Conservation (phyloP, 2,329 filamentous ascomycete genomes). For the Penicillium glabrum region DNA sequence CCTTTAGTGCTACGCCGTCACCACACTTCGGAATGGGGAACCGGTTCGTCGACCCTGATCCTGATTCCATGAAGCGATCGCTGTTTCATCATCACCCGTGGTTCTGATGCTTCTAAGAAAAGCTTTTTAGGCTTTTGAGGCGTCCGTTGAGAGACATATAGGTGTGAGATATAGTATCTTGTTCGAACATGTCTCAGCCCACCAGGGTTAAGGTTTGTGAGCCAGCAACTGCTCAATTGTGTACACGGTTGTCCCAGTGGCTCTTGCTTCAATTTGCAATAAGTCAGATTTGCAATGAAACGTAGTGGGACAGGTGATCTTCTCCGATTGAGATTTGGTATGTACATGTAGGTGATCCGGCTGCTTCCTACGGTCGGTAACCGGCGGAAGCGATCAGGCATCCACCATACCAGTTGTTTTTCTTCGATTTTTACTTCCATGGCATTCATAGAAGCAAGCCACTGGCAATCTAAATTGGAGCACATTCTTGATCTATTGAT, state of each 20-base stretch:
- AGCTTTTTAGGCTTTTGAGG: not conserved
- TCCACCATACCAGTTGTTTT: not conserved
- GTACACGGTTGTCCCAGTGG: not conserved
- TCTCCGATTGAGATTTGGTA: not conserved
- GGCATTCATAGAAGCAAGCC: not conserved
- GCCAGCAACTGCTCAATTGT: not conserved
- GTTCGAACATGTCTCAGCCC: slow-evolving; percentile 5
- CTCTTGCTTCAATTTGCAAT: slow-evolving; percentile 3
- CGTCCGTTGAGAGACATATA: slow-evolving; percentile 1
- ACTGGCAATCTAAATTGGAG: not conserved
- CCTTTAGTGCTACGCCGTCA: slow-evolving; percentile 1
- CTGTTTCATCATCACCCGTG: slow-evolving; percentile 20
- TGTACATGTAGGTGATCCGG: not conserved
- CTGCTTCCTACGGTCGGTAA: slow-evolving; percentile 1
- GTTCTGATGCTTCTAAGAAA: not conserved
- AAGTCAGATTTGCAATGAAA: slow-evolving; percentile 10
- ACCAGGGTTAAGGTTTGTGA: not conserved
- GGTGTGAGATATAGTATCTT: not conserved
- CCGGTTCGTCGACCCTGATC: slow-evolving; percentile 12
- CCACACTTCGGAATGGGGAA: slow-evolving; percentile 5
- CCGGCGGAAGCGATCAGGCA: not conserved
- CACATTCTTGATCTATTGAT: not conserved
- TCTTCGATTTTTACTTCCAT: not conserved
- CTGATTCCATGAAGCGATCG: slow-evolving; percentile 14
- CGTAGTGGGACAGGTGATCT: not conserved